phyloP scores from a whole-genome alignment of 345 rosid species.

The Corchorus capsularis region DNA sequence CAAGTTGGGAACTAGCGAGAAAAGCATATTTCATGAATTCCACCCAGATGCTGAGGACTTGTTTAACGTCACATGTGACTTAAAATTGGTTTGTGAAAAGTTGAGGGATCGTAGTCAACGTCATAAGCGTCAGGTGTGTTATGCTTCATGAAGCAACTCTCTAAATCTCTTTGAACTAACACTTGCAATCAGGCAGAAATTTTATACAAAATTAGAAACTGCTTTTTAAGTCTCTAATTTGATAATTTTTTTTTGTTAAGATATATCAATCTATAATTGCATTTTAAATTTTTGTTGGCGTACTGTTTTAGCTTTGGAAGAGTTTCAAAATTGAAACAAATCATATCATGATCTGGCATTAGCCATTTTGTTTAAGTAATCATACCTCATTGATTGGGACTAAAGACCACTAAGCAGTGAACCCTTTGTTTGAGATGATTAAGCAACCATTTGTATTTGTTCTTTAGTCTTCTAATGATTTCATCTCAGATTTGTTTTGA shows the following conservation, averaged over 20 bases:
- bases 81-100: conserved; percentile 78
- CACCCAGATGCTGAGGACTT: conserved; percentile 98
- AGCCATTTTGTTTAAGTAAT: conserved; percentile 3
- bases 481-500: not conserved
- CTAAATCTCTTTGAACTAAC: not conserved
- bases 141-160: not conserved
- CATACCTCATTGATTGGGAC: not conserved
- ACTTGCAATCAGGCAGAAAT: not conserved
- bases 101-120: conserved; percentile 69
- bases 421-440: not conserved
- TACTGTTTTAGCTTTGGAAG: not conserved
- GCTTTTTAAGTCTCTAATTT: not conserved
- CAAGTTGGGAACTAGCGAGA: conserved; percentile 93
- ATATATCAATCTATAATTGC: not conserved
- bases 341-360: not conserved
- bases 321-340: not conserved
- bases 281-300: not conserved
- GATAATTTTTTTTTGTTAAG: not conserved
- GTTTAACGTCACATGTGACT: conserved; percentile 95
- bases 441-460: not conserved
- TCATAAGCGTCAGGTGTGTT: conserved; percentile 88
- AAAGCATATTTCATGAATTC: conserved; percentile 90
- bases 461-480: not conserved
- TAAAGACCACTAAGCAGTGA: not conserved
- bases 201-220: not conserved